phyloP scores from a whole-genome alignment of 140 eudicot genomes.

The Anethum foeniculum region DNA sequence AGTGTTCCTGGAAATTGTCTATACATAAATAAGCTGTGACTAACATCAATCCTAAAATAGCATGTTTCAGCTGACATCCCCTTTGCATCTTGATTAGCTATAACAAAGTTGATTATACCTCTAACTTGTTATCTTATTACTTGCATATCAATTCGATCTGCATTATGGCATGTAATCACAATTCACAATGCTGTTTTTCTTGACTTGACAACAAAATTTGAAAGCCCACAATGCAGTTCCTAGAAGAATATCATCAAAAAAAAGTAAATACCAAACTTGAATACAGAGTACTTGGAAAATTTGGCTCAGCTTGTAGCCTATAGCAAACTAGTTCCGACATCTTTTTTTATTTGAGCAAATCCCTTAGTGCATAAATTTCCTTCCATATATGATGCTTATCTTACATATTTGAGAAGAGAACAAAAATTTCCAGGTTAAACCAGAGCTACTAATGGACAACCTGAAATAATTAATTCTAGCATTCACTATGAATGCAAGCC shows the following conservation, averaged over 20 bases:
- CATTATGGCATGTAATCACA: too few relatives aligned
- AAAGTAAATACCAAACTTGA: background rate
- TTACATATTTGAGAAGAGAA: constrained; percentile 62
- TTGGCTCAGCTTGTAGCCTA: constrained; percentile 22
- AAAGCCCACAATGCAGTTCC: too few relatives aligned
- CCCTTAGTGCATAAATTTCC: constrained; percentile 44
- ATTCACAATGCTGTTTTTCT: too few relatives aligned
- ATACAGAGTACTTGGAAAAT: too few relatives aligned
- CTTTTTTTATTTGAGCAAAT: constrained; percentile 55
- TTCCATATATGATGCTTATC: constrained; percentile 63
- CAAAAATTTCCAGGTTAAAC: constrained; percentile 61
- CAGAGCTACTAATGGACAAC: constrained; percentile 38
- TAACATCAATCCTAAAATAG: background rate
- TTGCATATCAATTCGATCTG: too few relatives aligned
- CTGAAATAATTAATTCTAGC: constrained; percentile 53
- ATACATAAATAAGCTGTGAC: background rate
- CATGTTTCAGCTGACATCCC: background rate
- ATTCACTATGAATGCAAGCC: constrained; percentile 64
- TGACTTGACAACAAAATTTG: too few relatives aligned
- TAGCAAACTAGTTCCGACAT: constrained; percentile 49
- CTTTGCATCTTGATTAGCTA: background rate
- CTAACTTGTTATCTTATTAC: too few relatives aligned
- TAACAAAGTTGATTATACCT: background rate
- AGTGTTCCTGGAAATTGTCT: too few relatives aligned
- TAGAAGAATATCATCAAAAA: background rate